Evolutionary conservation across 352 stramenopile species (phyloP).

Genomic region (Globisporangium mamillatum): DNA sequence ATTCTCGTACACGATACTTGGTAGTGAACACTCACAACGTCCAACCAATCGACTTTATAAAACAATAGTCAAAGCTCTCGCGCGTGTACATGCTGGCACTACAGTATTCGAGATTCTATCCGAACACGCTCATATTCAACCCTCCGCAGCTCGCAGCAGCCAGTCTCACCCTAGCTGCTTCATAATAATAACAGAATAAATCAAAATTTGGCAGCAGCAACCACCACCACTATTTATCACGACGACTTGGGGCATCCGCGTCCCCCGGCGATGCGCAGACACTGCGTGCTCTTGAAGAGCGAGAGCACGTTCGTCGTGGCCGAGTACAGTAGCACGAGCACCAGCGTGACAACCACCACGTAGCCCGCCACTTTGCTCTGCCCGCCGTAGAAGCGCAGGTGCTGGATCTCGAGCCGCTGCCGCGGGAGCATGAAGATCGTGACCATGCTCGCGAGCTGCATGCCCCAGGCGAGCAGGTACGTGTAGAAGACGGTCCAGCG

Average conservation of each 20-base stretch:
- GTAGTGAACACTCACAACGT: too few relatives aligned
- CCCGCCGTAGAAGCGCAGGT: slow-evolving; percentile 26
- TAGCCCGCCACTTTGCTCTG: slow-evolving; percentile 16
- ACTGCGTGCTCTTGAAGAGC: slow-evolving; percentile 47
- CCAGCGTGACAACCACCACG: slow-evolving; percentile 21
- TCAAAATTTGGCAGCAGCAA: background rate
- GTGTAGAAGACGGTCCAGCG: slow-evolving; percentile 40
- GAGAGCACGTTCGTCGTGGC: slow-evolving; percentile 46
- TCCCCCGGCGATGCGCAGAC: slow-evolving; percentile 45
- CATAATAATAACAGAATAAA: slow-evolving; percentile 5
- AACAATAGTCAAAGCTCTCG: background rate
- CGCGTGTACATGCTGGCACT: too few relatives aligned
- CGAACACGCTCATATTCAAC: background rate
- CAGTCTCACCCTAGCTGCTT: background rate
- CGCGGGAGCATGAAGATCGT: slow-evolving; percentile 49
- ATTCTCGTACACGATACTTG: background rate
- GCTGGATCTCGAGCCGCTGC: slow-evolving; percentile 28
- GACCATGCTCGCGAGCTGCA: slow-evolving; percentile 43
- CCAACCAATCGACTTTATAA: background rate
- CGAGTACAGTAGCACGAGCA: slow-evolving; percentile 19
- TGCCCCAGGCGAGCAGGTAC: slow-evolving; percentile 54
- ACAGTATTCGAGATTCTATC: background rate
- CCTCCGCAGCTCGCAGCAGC: background rate
- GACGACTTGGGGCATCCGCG: slow-evolving; percentile 23
- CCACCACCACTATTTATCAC: background rate